Base-by-base conservation (phyloP, 2,329 filamentous ascomycete genomes). In the Fulvia fulva region DNA sequence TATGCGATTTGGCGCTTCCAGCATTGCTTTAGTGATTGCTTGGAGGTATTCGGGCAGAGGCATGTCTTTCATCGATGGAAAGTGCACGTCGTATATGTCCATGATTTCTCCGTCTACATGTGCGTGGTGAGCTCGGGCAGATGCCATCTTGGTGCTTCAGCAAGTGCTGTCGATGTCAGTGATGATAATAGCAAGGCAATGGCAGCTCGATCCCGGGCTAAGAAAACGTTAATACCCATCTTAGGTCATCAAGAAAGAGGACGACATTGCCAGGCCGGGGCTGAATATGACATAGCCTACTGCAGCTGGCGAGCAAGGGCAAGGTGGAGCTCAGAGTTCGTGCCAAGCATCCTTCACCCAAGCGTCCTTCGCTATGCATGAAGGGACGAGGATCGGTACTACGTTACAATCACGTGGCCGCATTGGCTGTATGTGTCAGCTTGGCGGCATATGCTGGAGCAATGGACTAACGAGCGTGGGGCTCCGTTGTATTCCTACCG, bases 41-140 rank as follows among this genome's bases (percentile, higher is more conserved):
- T 55, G 45, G 30, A 55, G 53, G 30, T 55, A 55, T 26, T 50
- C 53, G 5, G 22, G 11, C 11, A 50, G 53, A 9, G 45, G 44
- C 34, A 41, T 4, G 16, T 41, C 12, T 19, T n/a, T 6, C 12
- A 16, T 16, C 16, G 34, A 41, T 6, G 12, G 34, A 2, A 41
- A 6, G 6, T 14, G 6, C 7, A 2, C 12, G 2, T 41, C 16
- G 12, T 2, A 41, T 30, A 30, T 30, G 28, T 5, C 28, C 6
- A 30, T 5, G 6, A 30, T 30, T 7, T n/a, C 6, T 7, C 6
- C 12, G 6, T 41, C 3, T 14, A n/a, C 2, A 16, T 6, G 6
- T 3, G 6, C 6, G 1, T 7, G 12, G 12, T 41, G 12, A 6
- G 12, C 34, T 41, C 7, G 34, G 16, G 16, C 2, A 16, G 34